phyloP scores from a whole-genome alignment of 1,284 basidiomycete species.

The Boletus holoroseus region DNA sequence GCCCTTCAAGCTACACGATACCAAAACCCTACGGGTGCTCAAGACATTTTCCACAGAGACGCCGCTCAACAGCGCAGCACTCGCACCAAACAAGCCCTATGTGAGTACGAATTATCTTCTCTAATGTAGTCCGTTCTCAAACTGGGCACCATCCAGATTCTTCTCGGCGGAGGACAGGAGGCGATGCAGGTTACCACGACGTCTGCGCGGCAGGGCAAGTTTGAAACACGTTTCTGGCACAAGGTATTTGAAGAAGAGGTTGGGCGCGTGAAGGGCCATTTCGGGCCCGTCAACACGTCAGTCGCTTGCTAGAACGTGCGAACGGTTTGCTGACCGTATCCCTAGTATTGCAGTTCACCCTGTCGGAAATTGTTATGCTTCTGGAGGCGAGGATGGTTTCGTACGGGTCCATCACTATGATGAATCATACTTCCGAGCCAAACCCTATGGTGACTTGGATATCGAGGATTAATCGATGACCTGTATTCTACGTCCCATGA shows the following conservation, averaged over 20 bases:
- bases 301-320: conserved; percentile 30
- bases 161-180: conserved; percentile 95
- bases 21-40: conserved; percentile 82
- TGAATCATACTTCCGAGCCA: conserved; percentile 83
- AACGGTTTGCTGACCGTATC: conserved; percentile 8
- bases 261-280: conserved; percentile 93
- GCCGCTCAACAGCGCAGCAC: conserved; percentile 90
- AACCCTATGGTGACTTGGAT: conserved; percentile 86
- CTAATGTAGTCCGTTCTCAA: neutral
- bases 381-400: conserved; percentile 96
- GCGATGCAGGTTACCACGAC: conserved; percentile 98
- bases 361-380: conserved; percentile 83
- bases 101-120: conserved; percentile 37
- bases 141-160: conserved; percentile 46
- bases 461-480: conserved; percentile 40
- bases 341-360: conserved; percentile 87
- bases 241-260: conserved; percentile 98
- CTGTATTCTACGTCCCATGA: conserved; percentile 9
- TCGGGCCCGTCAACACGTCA: conserved; percentile 96
- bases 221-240: conserved; percentile 99
- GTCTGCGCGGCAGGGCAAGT: conserved; percentile 89
- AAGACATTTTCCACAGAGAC: conserved; percentile 95
- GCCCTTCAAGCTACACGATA: conserved; percentile 73
- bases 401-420: conserved; percentile 90
- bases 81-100: conserved; percentile 83